phyloP scores from a whole-genome alignment of 164 flowering plant genomes.

The Macadamia integrifolia region DNA sequence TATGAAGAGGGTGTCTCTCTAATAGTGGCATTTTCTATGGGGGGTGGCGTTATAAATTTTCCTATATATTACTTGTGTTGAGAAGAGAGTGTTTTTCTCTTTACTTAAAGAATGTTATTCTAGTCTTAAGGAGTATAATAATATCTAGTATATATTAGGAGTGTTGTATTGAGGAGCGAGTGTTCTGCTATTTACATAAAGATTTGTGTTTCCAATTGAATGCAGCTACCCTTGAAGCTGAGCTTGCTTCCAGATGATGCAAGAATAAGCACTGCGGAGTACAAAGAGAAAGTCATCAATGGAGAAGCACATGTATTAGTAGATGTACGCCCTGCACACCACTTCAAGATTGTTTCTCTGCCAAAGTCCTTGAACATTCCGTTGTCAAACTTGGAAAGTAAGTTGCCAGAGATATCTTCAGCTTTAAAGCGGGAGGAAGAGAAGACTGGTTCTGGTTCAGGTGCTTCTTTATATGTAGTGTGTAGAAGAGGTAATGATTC shows the following conservation, averaged over 20 bases:
- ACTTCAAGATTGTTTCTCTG: constrained; percentile 74
- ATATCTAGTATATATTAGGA: no score
- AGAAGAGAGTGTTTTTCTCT: no score
- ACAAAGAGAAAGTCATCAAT: constrained; percentile 37
- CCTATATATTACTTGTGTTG: no score
- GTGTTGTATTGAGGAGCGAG: no score
- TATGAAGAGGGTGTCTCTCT: no score
- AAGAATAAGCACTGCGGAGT: constrained; percentile 76
- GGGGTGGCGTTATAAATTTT: no score
- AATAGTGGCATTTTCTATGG: no score
- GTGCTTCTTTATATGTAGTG: constrained; percentile 51
- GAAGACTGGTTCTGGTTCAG: constrained; percentile 20
- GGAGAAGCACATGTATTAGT: constrained; percentile 73
- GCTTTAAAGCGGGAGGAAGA: constrained; percentile 44
- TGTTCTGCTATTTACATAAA: background rate
- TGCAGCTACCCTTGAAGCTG: constrained; percentile 71
- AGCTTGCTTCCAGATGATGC: constrained; percentile 50
- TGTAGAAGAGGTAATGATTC: constrained; percentile 98
- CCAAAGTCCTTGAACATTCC: constrained; percentile 79
- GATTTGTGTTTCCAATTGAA: background rate
- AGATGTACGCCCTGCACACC: constrained; percentile 90
- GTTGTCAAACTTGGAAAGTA: constrained; percentile 49
- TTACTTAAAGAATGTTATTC: no score
- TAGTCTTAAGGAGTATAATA: no score
- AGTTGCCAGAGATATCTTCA: constrained; percentile 41